Evolutionary conservation across 495 filamentous ascomycete genomes (phyloP), one percentile per base, ranked within the genome.

Genomic region (Annulohypoxylon maeteangense): DNA sequence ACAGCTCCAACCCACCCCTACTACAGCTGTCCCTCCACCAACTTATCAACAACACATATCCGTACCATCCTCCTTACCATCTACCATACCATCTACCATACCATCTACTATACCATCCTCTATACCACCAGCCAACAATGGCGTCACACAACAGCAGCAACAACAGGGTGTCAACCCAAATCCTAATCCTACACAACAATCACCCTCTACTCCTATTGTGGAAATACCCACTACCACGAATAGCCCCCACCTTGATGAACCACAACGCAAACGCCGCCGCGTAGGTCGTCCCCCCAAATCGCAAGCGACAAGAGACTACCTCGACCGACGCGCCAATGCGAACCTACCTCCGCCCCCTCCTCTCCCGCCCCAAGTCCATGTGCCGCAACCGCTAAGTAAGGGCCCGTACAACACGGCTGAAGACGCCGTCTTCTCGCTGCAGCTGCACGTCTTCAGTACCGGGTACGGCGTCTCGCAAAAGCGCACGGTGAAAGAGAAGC

Each of bases 371-470:
- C 74, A 83, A 14, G 65, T 40, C 18, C 71, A 89, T 62, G 91
- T 88, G 4, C 83, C 93, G 65, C 83, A 90, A 40, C 93, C 90
- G 3, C 91, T 97, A 80, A 89, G 88, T 63, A 83, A 92, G 16
- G 85, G 95, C 10, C 92, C 84, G 0, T 77, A 77, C 67, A 40
- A 45, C 18, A 71, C 75, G 0, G 22, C 74, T 27, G 70, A 75
- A 2, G 75, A 77, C 32, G 75, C 75, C 8, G 68, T 70, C 36
- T 77, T 75, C 70, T 62, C 67, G 18, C 57, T 77, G 7, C 75
- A 77, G 45, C 62, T 73, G 8, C 70, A 75, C 65, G 75, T 77
- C 3, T 77, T 77, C 34, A 73, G 67, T 5, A 75, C 75, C 23
- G 75, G 75, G 27, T 77, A 75, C 57, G 75, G 75, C 5, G 75